Evolutionary conservation across 257 asterid genomes (phyloP).

Genomic region (Linaria vulgaris): DNA sequence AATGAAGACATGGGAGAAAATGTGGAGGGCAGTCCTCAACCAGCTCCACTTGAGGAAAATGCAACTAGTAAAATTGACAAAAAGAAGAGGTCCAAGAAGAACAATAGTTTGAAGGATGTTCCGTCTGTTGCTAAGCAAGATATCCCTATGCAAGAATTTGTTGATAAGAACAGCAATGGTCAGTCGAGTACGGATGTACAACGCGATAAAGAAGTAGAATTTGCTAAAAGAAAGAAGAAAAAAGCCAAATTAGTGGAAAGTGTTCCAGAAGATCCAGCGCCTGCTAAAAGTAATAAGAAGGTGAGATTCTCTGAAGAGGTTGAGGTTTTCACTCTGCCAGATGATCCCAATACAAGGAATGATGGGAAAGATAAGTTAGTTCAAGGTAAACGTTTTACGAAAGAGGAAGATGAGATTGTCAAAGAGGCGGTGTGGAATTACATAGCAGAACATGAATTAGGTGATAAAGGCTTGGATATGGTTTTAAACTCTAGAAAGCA

Average conservation of each 20-base stretch:
- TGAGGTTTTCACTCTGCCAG: conserved; percentile 39
- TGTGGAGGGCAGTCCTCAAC: too few species aligned
- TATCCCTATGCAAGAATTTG: too few species aligned
- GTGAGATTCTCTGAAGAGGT: conserved; percentile 49
- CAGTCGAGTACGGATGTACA: too few species aligned
- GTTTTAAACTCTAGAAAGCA: conserved; percentile 33
- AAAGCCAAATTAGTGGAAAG: conserved; percentile 22
- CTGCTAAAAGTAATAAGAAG: conserved; percentile 43
- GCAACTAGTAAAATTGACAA: too few species aligned
- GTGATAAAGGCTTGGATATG: conserved; percentile 49
- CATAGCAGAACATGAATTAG: conserved; percentile 37
- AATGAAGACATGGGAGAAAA: too few species aligned
- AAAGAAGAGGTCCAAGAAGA: too few species aligned
- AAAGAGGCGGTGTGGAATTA: conserved; percentile 41
- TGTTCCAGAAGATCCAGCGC: conserved; percentile 20
- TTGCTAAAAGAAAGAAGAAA: conserved; percentile 28
- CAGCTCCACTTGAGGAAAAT: too few species aligned
- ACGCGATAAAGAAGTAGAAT: too few species aligned
- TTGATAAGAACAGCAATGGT: too few species aligned
- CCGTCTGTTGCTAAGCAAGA: too few species aligned
- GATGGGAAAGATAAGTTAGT: conserved; percentile 33
- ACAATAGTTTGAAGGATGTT: too few species aligned
- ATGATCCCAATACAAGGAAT: too few species aligned
- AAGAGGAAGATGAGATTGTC: conserved; percentile 44
- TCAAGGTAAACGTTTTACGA: conserved; percentile 47